A percentile compares a stretch with the other conserved stretches of the same genome.
phyloP scores from a whole-genome alignment of 805 yeast species.

The Priceomyces medius region DNA sequence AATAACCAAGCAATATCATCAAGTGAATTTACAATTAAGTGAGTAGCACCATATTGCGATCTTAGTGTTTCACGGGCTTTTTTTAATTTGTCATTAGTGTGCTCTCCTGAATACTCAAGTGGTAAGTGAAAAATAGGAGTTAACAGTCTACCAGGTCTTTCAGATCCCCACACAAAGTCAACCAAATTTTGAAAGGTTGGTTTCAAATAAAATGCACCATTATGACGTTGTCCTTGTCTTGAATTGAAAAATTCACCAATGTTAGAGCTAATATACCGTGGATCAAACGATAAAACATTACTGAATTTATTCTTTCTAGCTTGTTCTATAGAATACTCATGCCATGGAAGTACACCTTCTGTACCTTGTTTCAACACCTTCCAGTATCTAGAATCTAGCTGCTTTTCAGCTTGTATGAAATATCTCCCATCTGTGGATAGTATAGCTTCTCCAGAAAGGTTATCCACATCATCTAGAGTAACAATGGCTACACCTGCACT shows the following conservation, averaged over 20 bases:
- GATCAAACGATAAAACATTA: slow-evolving; percentile 77
- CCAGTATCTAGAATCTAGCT: slow-evolving; percentile 76
- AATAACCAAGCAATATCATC: slow-evolving; percentile 93
- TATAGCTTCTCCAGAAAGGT: slow-evolving; percentile 64
- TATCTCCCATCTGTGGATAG: slow-evolving; percentile 94
- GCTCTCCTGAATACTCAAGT: slow-evolving; percentile 34
- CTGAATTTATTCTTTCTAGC: slow-evolving; percentile 50
- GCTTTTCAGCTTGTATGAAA: slow-evolving; percentile 84
- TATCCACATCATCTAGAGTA: slow-evolving; percentile 47
- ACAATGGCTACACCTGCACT: slow-evolving; percentile 92
- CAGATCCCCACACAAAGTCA: slow-evolving; percentile 39
- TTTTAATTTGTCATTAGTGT: slow-evolving; percentile 27
- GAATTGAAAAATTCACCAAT: slow-evolving; percentile 42
- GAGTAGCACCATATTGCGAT: slow-evolving; percentile 17
- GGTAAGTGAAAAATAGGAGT: slow-evolving; percentile 33
- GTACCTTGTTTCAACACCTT: slow-evolving; percentile 73
- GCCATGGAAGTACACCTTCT: slow-evolving; percentile 74
- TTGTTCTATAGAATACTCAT: slow-evolving; percentile 61
- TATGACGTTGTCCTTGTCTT: slow-evolving; percentile 16
- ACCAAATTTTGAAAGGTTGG: slow-evolving; percentile 35
- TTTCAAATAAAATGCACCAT: slow-evolving; percentile 25
- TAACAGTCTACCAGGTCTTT: slow-evolving; percentile 32
- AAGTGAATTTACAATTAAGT: slow-evolving; percentile 62
- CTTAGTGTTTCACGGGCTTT: slow-evolving; percentile 31
- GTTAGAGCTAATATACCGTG: slow-evolving; percentile 60